Evolutionary conservation across 805 yeast genomes (phyloP).

Genomic region (Monosporozyma servazzii): DNA sequence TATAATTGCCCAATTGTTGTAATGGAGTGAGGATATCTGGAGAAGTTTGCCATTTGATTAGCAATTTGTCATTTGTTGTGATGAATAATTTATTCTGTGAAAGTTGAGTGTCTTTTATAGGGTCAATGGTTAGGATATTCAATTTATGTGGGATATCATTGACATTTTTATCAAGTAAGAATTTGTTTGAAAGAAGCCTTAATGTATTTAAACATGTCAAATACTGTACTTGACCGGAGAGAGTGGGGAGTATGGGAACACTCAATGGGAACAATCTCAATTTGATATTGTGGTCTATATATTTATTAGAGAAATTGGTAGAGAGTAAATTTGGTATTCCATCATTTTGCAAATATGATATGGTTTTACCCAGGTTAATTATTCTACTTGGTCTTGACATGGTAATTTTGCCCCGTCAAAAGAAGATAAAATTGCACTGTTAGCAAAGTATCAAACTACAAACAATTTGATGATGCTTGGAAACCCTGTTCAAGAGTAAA

Average conservation of each 20-base stretch:
- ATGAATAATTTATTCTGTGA: constrained; percentile 5
- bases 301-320: constrained; percentile 35
- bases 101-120: background rate
- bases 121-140: background rate
- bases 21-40: background rate
- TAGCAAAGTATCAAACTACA: no score
- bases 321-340: constrained; percentile 45
- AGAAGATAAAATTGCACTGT: no score
- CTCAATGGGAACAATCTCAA: constrained; percentile 51
- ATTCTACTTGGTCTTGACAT: background rate
- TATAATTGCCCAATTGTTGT: background rate
- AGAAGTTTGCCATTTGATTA: constrained; percentile 25
- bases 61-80: constrained; percentile 18
- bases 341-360: constrained; percentile 32
- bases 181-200: constrained; percentile 43
- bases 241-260: constrained; percentile 41
- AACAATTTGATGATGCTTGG: no score
- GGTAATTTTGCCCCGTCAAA: background rate
- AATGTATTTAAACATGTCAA: constrained; percentile 48
- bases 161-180: constrained; percentile 38
- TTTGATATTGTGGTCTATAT: constrained; percentile 38
- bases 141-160: background rate
- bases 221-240: constrained; percentile 49
- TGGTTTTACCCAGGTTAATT: background rate
- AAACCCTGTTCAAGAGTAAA: no score